Conservation (phyloP, 2,329 filamentous ascomycete species). For the Epichloe sibirici region DNA sequence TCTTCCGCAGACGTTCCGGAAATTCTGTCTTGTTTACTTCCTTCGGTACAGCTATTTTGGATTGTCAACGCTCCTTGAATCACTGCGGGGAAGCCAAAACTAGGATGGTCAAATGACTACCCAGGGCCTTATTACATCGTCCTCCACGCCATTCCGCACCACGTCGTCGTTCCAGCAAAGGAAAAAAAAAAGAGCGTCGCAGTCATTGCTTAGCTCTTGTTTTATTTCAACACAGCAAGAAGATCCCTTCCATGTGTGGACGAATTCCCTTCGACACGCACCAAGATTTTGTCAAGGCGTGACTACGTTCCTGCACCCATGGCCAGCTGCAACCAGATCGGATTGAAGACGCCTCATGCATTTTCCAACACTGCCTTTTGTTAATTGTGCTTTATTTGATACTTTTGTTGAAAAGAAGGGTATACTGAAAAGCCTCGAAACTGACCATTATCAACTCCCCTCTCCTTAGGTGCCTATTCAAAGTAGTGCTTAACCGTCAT, state of each 20-base stretch:
- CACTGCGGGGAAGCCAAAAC: slow-evolving; percentile 3
- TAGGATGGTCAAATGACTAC: slow-evolving; percentile 4
- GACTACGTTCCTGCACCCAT: not conserved
- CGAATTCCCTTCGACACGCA: not conserved
- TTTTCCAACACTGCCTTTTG: slow-evolving; percentile 11
- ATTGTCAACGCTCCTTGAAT: not conserved
- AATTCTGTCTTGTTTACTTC: not conserved
- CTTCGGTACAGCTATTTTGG: not conserved
- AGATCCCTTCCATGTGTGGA: not conserved
- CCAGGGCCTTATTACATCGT: slow-evolving; percentile 1
- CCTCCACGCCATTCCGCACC: not conserved
- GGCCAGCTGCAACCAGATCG: not conserved
- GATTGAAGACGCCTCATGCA: slow-evolving; percentile 15
- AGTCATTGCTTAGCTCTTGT: not conserved
- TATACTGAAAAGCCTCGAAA: not conserved
- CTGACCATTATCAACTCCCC: not conserved
- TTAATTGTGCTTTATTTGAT: not conserved
- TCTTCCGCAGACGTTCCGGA: not conserved
- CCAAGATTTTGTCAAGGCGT: not conserved
- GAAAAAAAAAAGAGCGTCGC: slow-evolving; percentile 2
- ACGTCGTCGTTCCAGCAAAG: slow-evolving; percentile 1
- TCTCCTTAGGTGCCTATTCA: not conserved
- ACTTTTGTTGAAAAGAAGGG: not conserved
- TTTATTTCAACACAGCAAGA: not conserved
- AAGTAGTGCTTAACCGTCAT: not conserved